Percentiles rank a stretch among this genome's conserved stretches.
phyloP scores from a whole-genome alignment of 257 asterid species.

The Solanum lycopersicoides region DNA sequence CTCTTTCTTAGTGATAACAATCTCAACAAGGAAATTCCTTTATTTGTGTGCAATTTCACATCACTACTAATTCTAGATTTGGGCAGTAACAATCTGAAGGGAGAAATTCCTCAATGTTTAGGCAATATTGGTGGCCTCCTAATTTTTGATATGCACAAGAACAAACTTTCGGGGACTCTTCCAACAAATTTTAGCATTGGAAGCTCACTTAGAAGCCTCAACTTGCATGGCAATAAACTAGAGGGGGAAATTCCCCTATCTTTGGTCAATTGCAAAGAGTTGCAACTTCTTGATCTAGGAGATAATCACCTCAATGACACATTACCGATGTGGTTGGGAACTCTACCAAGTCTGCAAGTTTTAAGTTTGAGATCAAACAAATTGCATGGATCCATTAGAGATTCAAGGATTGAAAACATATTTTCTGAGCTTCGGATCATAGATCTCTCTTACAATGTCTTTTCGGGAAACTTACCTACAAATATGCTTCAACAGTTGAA shows the following conservation, averaged over 20 bases:
- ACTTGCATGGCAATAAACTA: neutral
- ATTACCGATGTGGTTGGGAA: neutral
- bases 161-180: too few species aligned
- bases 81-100: too few species aligned
- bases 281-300: neutral
- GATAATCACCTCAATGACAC: neutral
- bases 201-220: neutral
- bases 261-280: neutral
- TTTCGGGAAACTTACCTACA: neutral
- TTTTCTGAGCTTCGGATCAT: neutral
- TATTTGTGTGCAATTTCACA: too few species aligned
- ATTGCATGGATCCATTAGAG: neutral
- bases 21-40: too few species aligned
- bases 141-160: too few species aligned
- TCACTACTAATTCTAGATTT: too few species aligned
- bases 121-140: too few species aligned
- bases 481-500: too few species aligned
- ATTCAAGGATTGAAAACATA: too few species aligned
- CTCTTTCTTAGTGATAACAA: too few species aligned
- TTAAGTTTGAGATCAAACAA: neutral
- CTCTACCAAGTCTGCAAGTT: neutral
- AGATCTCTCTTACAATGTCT: neutral
- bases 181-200: neutral
- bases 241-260: neutral
- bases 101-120: too few species aligned